Conservation (phyloP, 2,329 filamentous ascomycete genomes). For the Colletotrichum shisoi region DNA sequence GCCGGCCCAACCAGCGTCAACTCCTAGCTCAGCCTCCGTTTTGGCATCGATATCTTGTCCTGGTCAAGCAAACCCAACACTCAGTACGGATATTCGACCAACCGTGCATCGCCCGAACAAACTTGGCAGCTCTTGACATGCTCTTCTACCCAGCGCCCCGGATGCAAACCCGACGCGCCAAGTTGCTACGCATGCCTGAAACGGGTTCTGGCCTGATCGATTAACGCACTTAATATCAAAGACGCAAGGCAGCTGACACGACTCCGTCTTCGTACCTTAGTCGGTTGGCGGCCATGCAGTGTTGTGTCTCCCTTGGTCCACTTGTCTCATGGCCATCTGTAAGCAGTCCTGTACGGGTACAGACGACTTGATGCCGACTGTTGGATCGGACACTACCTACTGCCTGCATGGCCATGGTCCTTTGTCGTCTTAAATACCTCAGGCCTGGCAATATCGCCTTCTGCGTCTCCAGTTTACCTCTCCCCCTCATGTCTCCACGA, state of each 20-base stretch:
- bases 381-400: background rate
- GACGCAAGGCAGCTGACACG: slow-evolving; percentile 9
- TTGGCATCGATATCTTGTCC: background rate
- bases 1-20: slow-evolving; percentile 7
- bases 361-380: background rate
- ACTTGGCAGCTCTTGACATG: background rate
- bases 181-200: slow-evolving; percentile 23
- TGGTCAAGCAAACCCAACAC: background rate
- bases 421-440: too few relatives aligned
- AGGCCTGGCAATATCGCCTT: background rate
- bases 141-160: slow-evolving; percentile 6
- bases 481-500: background rate
- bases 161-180: slow-evolving; percentile 11
- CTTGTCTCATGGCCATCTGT: background rate
- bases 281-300: background rate
- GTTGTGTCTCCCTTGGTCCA: too few relatives aligned
- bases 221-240: slow-evolving; percentile 9
- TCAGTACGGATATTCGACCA: background rate
- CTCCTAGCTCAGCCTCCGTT: background rate
- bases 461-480: slow-evolving; percentile 10
- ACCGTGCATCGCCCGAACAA: background rate
- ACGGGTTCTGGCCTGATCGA: slow-evolving; percentile 32
- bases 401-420: background rate
- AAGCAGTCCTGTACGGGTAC: background rate
- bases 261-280: slow-evolving; percentile 12